Conservation (phyloP, 2,329 filamentous ascomycete species). For the Aureobasidium sp. region DNA sequence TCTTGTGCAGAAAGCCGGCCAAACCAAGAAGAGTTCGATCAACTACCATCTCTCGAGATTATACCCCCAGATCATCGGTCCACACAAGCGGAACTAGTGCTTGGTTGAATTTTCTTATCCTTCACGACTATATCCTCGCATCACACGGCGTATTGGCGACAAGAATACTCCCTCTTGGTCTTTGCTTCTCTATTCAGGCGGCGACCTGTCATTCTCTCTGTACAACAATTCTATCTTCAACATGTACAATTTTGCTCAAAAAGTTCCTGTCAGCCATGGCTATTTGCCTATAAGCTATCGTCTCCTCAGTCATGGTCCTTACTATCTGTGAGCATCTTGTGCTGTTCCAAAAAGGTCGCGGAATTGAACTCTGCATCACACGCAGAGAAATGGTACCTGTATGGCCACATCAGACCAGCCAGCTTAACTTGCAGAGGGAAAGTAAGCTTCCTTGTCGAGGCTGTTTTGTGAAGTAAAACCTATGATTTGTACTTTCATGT, state of each 20-base stretch:
- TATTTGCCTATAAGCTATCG: background rate
- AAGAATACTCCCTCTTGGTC: constrained; percentile 5
- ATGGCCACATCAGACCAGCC: background rate
- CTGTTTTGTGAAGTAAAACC: too few relatives aligned
- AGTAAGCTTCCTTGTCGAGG: background rate
- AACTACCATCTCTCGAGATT: constrained; percentile 84
- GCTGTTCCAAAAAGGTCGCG: background rate
- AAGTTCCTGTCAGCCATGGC: background rate
- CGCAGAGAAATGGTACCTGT: background rate
- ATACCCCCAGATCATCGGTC: constrained; percentile 65
- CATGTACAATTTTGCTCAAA: constrained; percentile 1
- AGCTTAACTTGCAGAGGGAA: background rate
- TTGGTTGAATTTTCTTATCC: background rate
- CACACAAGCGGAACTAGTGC: constrained; percentile 56
- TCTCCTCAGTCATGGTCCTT: background rate
- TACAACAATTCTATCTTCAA: constrained; percentile 1
- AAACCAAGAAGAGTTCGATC: constrained; percentile 66
- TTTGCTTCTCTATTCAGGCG: constrained; percentile 8
- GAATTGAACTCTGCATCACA: background rate
- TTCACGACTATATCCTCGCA: constrained; percentile 11
- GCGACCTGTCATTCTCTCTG: constrained; percentile 1
- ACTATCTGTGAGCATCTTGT: background rate
- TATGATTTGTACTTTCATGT: background rate
- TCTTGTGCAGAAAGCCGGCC: constrained; percentile 45
- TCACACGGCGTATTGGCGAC: constrained; percentile 13